Evolutionary conservation across 75 land plant species (phyloP), one percentile per base, ranked within the genome.

Genomic region (Adiantum capillusveneris): DNA sequence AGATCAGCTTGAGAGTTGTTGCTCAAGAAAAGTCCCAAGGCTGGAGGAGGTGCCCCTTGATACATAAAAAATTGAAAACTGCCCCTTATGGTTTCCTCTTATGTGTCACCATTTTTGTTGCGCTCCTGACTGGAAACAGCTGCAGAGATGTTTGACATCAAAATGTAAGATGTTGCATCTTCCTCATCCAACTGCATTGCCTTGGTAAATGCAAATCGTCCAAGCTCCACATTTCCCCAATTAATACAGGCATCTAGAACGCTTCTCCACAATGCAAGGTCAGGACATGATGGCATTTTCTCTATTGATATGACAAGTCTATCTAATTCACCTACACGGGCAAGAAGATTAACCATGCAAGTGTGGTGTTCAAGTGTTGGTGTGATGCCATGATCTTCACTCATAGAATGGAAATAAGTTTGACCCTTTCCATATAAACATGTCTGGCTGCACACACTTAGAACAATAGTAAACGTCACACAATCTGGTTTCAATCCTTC

Each of bases 321-420:
- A 22, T 79, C 76, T 20, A 83, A 57, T 24, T 62, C 58, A 51
- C 83, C 75, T 16, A 68, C 66, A 29, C 78, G 67, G 25, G 74
- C 82, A n/a, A 79, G 60, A 22, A 79, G 79, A 64, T 79, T 78
- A 36, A 83, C 63, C 82, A 79, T 79, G 71, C 82, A 83, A 30
- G 82, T 73, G 31, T 75, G 65, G 49, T 83, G 85, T 41, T 67
- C 42, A 18, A 77, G 18, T 44, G 67, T 75, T 57, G 81, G 58
- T 29, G 44, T 56, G 44, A 82, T 57, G 11, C 72, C 78, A 71
- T 67, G 70, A 28, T 75, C 57, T 31, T 27, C 67, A 53, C 21
- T 39, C 78, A 82, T 82, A 16, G 61, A 42, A 44, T 70, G 1
- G 43, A 79, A 79, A 53, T 75, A 79, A 0, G 59, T 44, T 42